Conservation (phyloP, 202 grass and related monocot genomes). For the Bolboschoenoplectus hybrid region DNA sequence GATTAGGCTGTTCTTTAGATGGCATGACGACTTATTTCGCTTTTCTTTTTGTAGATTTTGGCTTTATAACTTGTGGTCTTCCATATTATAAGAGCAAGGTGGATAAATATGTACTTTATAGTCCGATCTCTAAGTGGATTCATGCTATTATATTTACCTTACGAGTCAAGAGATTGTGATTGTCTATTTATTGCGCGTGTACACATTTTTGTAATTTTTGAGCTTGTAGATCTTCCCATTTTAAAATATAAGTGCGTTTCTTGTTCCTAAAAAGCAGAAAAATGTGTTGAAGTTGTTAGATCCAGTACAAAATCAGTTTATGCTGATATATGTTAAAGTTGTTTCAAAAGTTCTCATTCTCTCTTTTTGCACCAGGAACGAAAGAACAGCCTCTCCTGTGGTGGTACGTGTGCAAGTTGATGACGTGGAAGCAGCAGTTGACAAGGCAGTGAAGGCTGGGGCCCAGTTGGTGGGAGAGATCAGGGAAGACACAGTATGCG, state of each 20-base stretch:
- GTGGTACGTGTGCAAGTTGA: not conserved
- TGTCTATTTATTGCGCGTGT: not conserved
- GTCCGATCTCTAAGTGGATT: not conserved
- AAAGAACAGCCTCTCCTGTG: not conserved
- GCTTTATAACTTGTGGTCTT: not conserved
- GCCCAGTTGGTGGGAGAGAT: constrained; percentile 29
- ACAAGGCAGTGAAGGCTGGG: not conserved
- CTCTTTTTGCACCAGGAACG: not conserved
- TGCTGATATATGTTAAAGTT: not conserved
- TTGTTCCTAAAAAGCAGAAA: not conserved
- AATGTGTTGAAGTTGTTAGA: not conserved
- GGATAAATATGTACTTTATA: not conserved
- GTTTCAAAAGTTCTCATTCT: not conserved
- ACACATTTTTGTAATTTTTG: not conserved
- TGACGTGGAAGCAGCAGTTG: not conserved
- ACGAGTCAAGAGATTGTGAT: not conserved
- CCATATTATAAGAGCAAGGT: not conserved
- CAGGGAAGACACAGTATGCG: constrained; percentile 35
- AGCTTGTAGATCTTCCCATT: not conserved
- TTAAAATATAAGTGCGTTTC: not conserved
- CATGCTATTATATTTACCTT: not conserved
- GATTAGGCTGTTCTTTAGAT: not conserved
- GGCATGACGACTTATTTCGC: not conserved
- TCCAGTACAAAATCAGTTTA: not conserved
- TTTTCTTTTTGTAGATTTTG: not conserved